Conservation (phyloP, 805 yeast genomes). For the Yarrowia bubula region DNA sequence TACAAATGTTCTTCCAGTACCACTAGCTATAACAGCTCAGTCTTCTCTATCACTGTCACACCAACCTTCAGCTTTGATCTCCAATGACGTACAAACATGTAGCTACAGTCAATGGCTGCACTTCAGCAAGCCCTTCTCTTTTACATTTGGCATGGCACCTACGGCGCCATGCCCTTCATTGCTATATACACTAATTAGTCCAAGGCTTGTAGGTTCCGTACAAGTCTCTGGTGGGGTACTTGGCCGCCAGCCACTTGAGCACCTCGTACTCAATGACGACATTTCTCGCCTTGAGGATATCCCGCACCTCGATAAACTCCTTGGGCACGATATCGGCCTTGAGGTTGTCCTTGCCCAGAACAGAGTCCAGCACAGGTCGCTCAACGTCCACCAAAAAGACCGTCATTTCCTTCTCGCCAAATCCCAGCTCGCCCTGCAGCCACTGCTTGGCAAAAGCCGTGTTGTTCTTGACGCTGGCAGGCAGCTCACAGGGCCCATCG, state of each 20-base stretch:
- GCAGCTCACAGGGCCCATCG: slow-evolving; percentile 44
- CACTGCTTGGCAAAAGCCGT: slow-evolving; percentile 19
- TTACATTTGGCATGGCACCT: no score
- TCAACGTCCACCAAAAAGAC: slow-evolving; percentile 6
- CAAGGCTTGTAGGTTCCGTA: slow-evolving; percentile 24
- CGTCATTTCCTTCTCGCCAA: slow-evolving; percentile 15
- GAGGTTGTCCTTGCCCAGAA: slow-evolving; percentile 18
- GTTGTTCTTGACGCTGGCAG: slow-evolving; percentile 20
- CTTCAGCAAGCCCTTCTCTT: no score
- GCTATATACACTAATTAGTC: slow-evolving; percentile 26
- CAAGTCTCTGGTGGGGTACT: slow-evolving; percentile 29
- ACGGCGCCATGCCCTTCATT: background rate
- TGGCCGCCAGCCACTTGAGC: slow-evolving; percentile 50
- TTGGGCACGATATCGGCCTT: slow-evolving; percentile 64
- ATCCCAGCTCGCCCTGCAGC: slow-evolving; percentile 23
- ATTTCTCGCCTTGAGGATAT: slow-evolving; percentile 73
- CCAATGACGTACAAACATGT: no score
- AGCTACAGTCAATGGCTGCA: no score
- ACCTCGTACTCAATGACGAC: slow-evolving; percentile 47
- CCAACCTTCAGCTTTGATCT: no score
- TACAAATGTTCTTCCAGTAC: no score
- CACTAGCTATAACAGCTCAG: no score
- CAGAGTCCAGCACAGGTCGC: slow-evolving; percentile 21
- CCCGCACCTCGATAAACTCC: slow-evolving; percentile 79
- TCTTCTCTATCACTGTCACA: no score